Percentiles rank a stretch among this genome's conserved stretches.
Evolutionary conservation across 2,329 filamentous ascomycete species (phyloP).

Genomic region (Xylaria sp.): DNA sequence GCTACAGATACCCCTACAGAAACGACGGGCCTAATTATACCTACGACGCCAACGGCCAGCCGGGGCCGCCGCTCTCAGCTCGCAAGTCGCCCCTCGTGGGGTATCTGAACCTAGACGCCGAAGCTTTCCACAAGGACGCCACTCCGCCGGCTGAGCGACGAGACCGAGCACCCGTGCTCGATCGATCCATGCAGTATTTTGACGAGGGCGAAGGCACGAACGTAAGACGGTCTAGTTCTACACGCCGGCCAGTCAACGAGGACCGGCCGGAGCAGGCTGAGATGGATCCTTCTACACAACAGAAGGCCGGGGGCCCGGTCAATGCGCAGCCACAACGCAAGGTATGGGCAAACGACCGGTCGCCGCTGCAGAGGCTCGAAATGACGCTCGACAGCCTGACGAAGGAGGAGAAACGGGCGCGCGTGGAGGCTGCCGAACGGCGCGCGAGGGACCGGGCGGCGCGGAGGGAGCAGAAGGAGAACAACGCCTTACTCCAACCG

Average conservation of each 20-base stretch:
- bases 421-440: slow-evolving; percentile 80
- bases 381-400: slow-evolving; percentile 88
- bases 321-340: slow-evolving; percentile 48
- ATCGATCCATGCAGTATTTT: slow-evolving; percentile 35
- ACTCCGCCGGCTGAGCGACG: slow-evolving; percentile 29
- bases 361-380: slow-evolving; percentile 91
- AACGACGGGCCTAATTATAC: slow-evolving; percentile 40
- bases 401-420: slow-evolving; percentile 91
- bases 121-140: slow-evolving; percentile 38
- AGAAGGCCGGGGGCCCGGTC: slow-evolving; percentile 43
- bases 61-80: slow-evolving; percentile 34
- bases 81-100: slow-evolving; percentile 29
- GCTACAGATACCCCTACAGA: slow-evolving; percentile 55
- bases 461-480: slow-evolving; percentile 26
- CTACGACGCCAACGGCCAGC: slow-evolving; percentile 35
- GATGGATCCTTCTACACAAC: slow-evolving; percentile 27
- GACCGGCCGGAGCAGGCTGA: slow-evolving; percentile 29
- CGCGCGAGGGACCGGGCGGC: slow-evolving; percentile 66
- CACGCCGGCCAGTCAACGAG: slow-evolving; percentile 34
- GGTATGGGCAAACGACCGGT: slow-evolving; percentile 78
- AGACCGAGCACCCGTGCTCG: slow-evolving; percentile 32
- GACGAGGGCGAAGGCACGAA: slow-evolving; percentile 31
- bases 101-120: slow-evolving; percentile 35
- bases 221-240: slow-evolving; percentile 26
- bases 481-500: slow-evolving; percentile 16